Conservation (phyloP, 257 asterid genomes). For the Pogostemon cablin region DNA sequence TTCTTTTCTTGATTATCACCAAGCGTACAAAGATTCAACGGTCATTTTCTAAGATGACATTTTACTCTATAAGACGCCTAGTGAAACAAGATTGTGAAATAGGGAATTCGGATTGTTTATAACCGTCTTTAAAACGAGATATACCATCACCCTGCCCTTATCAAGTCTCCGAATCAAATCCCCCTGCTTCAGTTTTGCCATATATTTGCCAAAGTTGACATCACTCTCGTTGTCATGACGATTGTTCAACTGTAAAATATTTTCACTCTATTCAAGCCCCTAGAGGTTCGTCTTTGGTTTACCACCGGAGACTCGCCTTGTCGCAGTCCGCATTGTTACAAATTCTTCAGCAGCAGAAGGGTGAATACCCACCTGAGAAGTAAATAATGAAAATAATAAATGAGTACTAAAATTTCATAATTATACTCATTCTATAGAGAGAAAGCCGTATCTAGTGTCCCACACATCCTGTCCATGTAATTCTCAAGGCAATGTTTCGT, state of each 20-base stretch:
- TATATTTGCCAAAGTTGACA: neutral
- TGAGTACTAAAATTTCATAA: neutral
- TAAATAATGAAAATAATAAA: neutral
- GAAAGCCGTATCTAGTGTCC: too few relatives aligned
- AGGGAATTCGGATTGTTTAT: neutral
- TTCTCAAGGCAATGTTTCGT: too few relatives aligned
- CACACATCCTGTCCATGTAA: too few relatives aligned
- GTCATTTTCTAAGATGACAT: too few relatives aligned
- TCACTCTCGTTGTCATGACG: neutral
- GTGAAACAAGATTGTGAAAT: too few relatives aligned
- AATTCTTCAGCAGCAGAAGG: conserved; percentile 99
- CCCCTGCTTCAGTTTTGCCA: conserved; percentile 7
- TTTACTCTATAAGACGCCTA: too few relatives aligned
- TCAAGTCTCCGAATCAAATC: conserved; percentile 13
- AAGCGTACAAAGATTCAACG: too few relatives aligned
- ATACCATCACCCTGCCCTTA: neutral
- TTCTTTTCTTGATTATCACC: too few relatives aligned
- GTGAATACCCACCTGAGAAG: conserved; percentile 82
- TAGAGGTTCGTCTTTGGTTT: conserved; percentile 70
- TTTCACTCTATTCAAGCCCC: conserved; percentile 17
- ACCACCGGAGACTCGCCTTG: conserved; percentile 58
- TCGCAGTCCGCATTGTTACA: conserved; percentile 82
- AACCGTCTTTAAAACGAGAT: conserved; percentile 12
- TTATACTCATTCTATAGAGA: too few relatives aligned
- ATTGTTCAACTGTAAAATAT: conserved; percentile 16